Percentiles rank a stretch among this genome's conserved stretches.
phyloP scores from a whole-genome alignment of 140 eudicot species.

The Anethum foeniculum region DNA sequence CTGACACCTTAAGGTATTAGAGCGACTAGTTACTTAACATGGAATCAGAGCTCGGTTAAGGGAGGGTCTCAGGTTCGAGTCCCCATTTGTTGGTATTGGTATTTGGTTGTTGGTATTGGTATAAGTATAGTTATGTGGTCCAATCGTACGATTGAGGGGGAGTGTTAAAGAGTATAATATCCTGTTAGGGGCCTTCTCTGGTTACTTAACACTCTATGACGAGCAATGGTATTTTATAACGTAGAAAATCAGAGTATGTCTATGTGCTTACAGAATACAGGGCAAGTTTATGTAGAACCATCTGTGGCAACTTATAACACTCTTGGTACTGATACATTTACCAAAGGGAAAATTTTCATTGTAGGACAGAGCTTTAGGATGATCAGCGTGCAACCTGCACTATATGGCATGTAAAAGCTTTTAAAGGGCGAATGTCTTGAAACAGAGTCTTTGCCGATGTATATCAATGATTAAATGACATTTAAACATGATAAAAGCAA shows the following conservation, averaged over 20 bases:
- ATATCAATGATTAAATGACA: neutral
- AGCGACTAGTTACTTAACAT: no score
- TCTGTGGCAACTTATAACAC: neutral
- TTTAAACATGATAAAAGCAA: neutral
- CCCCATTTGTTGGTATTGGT: no score
- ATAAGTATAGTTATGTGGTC: no score
- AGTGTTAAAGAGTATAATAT: no score
- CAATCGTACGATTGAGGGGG: no score
- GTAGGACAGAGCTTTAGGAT: neutral
- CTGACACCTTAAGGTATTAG: no score
- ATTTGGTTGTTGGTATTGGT: no score
- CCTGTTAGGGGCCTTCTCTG: no score
- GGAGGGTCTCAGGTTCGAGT: no score
- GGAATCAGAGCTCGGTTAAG: no score
- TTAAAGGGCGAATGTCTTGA: neutral
- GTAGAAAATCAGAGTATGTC: neutral
- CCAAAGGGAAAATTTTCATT: neutral
- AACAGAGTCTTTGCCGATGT: neutral
- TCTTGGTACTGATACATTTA: neutral
- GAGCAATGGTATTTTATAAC: no score
- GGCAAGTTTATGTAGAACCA: neutral
- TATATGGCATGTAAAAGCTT: neutral
- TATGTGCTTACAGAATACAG: neutral
- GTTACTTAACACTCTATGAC: no score
- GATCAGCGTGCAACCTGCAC: neutral